A percentile compares a stretch with the other conserved stretches of the same genome.
phyloP scores from a whole-genome alignment of 371 early-diverging fungal genomes.

The Mucor circinelloides region DNA sequence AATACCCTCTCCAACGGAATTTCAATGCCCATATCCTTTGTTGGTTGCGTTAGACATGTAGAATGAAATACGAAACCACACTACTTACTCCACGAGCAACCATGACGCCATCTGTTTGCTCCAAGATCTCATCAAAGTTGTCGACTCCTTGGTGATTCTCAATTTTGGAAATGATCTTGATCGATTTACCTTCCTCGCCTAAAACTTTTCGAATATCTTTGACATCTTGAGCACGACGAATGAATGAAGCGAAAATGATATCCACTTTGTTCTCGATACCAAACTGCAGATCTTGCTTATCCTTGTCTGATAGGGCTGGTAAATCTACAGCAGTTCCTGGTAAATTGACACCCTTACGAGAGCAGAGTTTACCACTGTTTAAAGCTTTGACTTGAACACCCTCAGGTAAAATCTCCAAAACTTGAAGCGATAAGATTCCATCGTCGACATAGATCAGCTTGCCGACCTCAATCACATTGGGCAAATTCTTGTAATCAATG shows the following conservation, averaged over 20 bases:
- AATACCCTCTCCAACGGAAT: slow-evolving; percentile 92
- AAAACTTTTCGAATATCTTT: slow-evolving; percentile 77
- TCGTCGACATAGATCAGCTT: slow-evolving; percentile 88
- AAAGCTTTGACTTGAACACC: slow-evolving; percentile 61
- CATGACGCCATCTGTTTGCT: slow-evolving; percentile 97
- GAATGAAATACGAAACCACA: too few relatives aligned
- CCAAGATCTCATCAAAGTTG: slow-evolving; percentile 97
- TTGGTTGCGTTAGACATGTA: neutral
- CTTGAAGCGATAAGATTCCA: slow-evolving; percentile 71
- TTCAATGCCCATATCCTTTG: slow-evolving; percentile 92
- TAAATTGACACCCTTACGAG: slow-evolving; percentile 88
- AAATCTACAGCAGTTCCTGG: slow-evolving; percentile 85
- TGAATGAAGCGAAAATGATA: slow-evolving; percentile 97
- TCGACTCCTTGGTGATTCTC: slow-evolving; percentile 95
- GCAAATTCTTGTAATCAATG: slow-evolving; percentile 86
- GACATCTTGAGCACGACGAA: slow-evolving; percentile 90
- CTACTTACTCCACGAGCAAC: slow-evolving; percentile 89
- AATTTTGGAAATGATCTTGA: slow-evolving; percentile 95
- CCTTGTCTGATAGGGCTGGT: slow-evolving; percentile 94
- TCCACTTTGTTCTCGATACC: slow-evolving; percentile 95
- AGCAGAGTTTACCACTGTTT: slow-evolving; percentile 76
- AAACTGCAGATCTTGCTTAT: slow-evolving; percentile 88
- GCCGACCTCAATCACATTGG: slow-evolving; percentile 77
- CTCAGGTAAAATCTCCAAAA: slow-evolving; percentile 44
- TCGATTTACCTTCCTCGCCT: slow-evolving; percentile 74